These are phyloP conservation scores for Pseudocercospora musae DNA, from an alignment of 2,329 filamentous ascomycete species.

Conservation along the genomic window DNA sequence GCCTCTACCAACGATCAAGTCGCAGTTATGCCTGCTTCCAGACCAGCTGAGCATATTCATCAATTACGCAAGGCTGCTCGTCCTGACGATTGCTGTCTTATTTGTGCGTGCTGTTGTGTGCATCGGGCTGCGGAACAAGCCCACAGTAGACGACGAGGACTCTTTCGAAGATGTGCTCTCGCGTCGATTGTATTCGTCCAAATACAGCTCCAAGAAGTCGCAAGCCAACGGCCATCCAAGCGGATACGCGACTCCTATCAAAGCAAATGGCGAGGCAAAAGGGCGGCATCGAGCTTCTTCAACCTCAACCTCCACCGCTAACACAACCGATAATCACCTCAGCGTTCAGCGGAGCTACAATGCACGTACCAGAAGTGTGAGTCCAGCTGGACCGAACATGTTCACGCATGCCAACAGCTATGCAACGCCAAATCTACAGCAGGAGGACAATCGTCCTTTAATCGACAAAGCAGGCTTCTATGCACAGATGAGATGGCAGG, in stretches of 20 bases:
- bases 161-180: conserved; percentile 9
- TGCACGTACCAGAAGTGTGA: conserved; percentile 39
- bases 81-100: conserved; percentile 50
- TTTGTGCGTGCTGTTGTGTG: conserved; percentile 43
- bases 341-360: conserved; percentile 32
- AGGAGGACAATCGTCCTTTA: conserved; percentile 31
- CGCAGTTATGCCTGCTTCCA: conserved; percentile 84
- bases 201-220: conserved; percentile 6
- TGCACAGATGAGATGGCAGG: conserved; percentile 31
- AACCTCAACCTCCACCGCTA: conserved; percentile 32
- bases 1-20: conserved; percentile 65
- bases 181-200: background rate
- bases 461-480: conserved; percentile 45
- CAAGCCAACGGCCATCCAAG: conserved; percentile 23
- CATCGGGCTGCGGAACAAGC: conserved; percentile 29
- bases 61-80: conserved; percentile 66
- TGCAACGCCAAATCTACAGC: conserved; percentile 14
- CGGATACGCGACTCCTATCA: conserved; percentile 25
- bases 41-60: conserved; percentile 84
- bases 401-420: conserved; percentile 20
- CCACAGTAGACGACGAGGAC: conserved; percentile 11
- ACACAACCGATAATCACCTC: conserved; percentile 19
- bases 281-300: conserved; percentile 34
- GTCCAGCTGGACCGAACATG: conserved; percentile 28
- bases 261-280: conserved; percentile 21